These are phyloP conservation scores for Nicotiana obtusifolia DNA, from an alignment of 257 asterid genomes.

Conservation along the genomic window DNA sequence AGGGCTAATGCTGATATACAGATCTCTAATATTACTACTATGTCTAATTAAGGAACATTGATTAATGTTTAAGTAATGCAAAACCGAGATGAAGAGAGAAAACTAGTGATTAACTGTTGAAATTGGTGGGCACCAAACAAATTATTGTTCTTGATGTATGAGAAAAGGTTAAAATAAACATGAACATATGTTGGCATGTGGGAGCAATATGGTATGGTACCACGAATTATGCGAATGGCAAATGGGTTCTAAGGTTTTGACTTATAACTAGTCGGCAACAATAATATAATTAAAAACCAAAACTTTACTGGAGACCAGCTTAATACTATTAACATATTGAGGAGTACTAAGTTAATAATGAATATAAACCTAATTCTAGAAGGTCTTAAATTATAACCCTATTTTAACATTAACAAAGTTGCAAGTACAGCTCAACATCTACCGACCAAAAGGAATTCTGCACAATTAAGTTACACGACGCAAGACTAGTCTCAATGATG, in stretches of 20 bases:
- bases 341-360: not conserved
- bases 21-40: not conserved
- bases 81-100: not conserved
- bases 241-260: slow-evolving; percentile 5
- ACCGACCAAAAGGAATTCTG: not conserved
- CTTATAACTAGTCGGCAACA: not conserved
- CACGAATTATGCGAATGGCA: not conserved
- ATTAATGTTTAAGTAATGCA: not conserved
- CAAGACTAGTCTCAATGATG: not conserved
- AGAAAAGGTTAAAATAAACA: not conserved
- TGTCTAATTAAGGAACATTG: not conserved
- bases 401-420: not conserved
- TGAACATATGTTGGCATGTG: slow-evolving; percentile 10
- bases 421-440: slow-evolving; percentile 11
- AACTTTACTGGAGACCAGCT: not conserved
- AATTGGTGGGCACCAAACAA: not conserved
- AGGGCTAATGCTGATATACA: not conserved
- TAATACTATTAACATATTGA: not conserved
- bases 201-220: not conserved
- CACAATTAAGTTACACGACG: not conserved
- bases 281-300: not conserved
- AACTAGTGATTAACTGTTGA: not conserved
- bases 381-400: not conserved
- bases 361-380: slow-evolving; percentile 3
- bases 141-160: not conserved